These are phyloP conservation scores for Parathielavia hyrcaniae DNA, from an alignment of 495 filamentous ascomycete species.

Conservation along the genomic window DNA sequence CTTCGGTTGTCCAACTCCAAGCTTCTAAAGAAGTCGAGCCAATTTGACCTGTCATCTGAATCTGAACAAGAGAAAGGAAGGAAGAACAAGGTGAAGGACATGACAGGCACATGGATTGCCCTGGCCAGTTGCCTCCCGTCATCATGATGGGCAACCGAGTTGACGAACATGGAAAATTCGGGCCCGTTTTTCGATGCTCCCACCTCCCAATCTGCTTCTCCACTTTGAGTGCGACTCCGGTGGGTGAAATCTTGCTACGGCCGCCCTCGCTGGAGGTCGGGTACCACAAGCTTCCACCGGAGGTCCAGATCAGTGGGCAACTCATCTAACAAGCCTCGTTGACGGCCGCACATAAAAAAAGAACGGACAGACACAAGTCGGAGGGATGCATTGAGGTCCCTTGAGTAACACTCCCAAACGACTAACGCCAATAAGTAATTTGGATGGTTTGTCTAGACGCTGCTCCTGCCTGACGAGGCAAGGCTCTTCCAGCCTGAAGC, in stretches of 20 bases:
- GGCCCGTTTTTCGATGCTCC: neutral
- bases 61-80: neutral
- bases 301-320: neutral
- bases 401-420: too few relatives aligned
- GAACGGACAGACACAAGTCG: neutral
- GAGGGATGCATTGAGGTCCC: too few relatives aligned
- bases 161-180: neutral
- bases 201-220: neutral
- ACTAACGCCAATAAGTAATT: neutral
- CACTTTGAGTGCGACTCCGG: neutral
- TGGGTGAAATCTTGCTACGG: neutral
- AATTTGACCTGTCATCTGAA: neutral
- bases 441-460: neutral
- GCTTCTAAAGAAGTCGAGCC: too few relatives aligned
- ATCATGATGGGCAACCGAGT: neutral
- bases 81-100: neutral
- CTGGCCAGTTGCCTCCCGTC: conserved; percentile 1
- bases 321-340: neutral
- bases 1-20: too few relatives aligned
- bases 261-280: neutral
- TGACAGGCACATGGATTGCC: neutral
- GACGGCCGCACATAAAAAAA: neutral
- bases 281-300: neutral
- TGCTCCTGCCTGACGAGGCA: neutral
- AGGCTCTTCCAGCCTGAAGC: neutral